phyloP scores from a whole-genome alignment of 2,329 filamentous ascomycete genomes.

The Pestalotiopsis sp. region DNA sequence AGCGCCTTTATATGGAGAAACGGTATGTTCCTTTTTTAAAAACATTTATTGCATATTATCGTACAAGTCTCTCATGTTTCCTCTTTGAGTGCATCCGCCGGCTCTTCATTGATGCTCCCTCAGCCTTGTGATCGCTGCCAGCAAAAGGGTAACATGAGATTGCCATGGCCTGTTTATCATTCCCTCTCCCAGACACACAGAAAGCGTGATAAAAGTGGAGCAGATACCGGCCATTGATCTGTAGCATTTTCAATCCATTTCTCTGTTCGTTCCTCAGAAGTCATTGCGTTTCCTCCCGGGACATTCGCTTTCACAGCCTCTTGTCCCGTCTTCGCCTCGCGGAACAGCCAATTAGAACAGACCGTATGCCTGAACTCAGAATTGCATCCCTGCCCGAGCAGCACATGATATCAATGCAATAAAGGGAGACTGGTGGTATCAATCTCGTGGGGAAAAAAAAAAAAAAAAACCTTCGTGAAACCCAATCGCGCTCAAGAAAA shows the following conservation, averaged over 20 bases:
- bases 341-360: neutral
- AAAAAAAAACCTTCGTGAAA: neutral
- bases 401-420: neutral
- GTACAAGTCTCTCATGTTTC: no score
- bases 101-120: no score
- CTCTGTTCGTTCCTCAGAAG: neutral
- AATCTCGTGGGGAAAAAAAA: neutral
- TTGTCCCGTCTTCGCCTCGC: neutral
- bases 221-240: neutral
- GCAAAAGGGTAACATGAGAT: no score
- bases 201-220: no score
- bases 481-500: neutral
- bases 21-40: no score
- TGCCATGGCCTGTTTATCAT: no score
- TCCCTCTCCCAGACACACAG: no score
- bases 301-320: neutral
- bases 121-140: no score
- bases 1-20: neutral
- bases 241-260: neutral
- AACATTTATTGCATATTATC: no score
- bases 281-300: neutral
- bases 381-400: neutral
- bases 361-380: neutral
- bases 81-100: no score
- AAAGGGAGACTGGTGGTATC: neutral